Evolutionary conservation across 306 rosid genomes (phyloP), one percentile per base, ranked within the genome.

Genomic region (Pueraria montana): DNA sequence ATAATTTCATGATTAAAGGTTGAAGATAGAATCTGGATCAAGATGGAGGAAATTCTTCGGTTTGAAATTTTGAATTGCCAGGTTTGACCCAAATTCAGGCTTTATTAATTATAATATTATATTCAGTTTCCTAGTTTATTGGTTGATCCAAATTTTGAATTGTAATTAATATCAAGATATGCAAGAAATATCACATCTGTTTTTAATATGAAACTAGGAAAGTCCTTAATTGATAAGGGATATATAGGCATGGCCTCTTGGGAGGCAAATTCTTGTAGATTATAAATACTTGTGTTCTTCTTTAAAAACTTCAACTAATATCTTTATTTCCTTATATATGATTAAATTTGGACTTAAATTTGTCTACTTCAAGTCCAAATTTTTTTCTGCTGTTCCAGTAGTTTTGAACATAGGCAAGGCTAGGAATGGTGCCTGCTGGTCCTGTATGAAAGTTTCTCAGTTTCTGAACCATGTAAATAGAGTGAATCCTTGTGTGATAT

Each of bases 211-310:
- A 12, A 61, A 61, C 38, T 24, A 61, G 38, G 36, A 11, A 11
- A 23, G 4, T 58, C 65, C 11, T 20, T 8, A 11, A 58, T 56
- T 56, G 2, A 59, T 61, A 61, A 26, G 8, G 18, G 26, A 26
- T 26, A 17, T 61, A 26, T 4, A 26, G 38, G 67, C 38, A 26
- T 62, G 42, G 11, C 42, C 11, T 0, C 40, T 30, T 26, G 40
- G 4, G 68, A 62, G 68, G 43, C 11, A 30, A 63, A 63, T 63
- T 63, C 23, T 32, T 30, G 23, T 14, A 17, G 43, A 16, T 16
- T 65, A 32, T 21, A 68, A 68, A 69, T 69, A 45, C 36, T n/a
- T 65, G 46, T n/a, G n/a, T n/a, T n/a, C n/a, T n/a, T n/a, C n/a
- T n/a, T n/a, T n/a, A n/a, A n/a, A n/a, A n/a, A n/a, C n/a, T n/a